Evolutionary conservation across 73 alveolate genomes (phyloP).

Genomic region (Tetrahymena elliotti): DNA sequence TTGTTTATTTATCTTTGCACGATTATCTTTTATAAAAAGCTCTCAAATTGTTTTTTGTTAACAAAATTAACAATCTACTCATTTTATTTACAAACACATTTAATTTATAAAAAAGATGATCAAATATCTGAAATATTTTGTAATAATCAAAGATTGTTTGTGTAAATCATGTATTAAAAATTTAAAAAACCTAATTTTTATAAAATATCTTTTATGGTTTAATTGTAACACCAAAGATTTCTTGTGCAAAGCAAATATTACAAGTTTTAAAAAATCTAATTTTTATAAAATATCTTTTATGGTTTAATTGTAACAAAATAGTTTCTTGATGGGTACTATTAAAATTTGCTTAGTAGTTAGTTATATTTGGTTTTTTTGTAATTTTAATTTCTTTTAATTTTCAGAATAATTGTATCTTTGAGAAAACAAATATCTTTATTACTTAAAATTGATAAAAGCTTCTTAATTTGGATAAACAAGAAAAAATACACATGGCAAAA

Average conservation of each 20-base stretch:
- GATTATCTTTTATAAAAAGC: not conserved
- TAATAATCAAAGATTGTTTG: not conserved
- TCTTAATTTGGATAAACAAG: too few species aligned
- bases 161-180: not conserved
- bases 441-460: too few species aligned
- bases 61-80: not conserved
- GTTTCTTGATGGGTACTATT: not conserved
- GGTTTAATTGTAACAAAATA: not conserved
- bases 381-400: too few species aligned
- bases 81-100: too few species aligned
- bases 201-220: not conserved
- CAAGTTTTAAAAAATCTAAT: not conserved
- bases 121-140: not conserved
- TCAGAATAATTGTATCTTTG: not conserved
- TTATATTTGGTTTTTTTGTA: not conserved
- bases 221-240: not conserved
- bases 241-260: too few species aligned
- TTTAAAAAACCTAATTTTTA: not conserved
- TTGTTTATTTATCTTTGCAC: not conserved
- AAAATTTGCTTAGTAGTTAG: not conserved
- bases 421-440: not conserved
- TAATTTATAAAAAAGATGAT: not conserved
- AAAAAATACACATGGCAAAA: not conserved
- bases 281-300: not conserved
- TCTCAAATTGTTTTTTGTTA: not conserved